Conservation (phyloP, 1,284 basidiomycete genomes). For the Sutorius eximius region DNA sequence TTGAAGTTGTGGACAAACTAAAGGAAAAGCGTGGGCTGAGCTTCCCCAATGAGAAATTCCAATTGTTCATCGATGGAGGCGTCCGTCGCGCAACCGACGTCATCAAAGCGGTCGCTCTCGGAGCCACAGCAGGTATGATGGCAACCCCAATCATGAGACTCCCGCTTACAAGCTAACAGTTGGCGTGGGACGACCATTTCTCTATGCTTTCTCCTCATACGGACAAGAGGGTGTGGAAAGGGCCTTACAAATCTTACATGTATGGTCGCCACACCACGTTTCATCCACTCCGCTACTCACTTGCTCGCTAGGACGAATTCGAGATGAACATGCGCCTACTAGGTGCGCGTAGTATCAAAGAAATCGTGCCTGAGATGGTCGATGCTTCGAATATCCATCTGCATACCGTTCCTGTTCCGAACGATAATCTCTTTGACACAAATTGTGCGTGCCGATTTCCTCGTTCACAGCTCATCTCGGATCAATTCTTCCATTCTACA, state of each 20-base stretch:
- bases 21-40: constrained; percentile 61
- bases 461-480: neutral
- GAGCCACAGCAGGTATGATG: constrained; percentile 76
- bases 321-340: constrained; percentile 91
- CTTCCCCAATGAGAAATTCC: constrained; percentile 70
- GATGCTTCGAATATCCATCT: constrained; percentile 70
- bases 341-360: constrained; percentile 76
- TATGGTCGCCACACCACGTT: constrained; percentile 35
- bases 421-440: constrained; percentile 68
- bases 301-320: constrained; percentile 74
- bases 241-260: constrained; percentile 76
- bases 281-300: constrained; percentile 8
- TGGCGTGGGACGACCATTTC: constrained; percentile 80
- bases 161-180: constrained; percentile 39
- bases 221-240: constrained; percentile 81
- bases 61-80: constrained; percentile 91
- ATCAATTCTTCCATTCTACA: constrained; percentile 38
- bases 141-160: neutral
- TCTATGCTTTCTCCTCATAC: constrained; percentile 89
- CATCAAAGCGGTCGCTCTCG: constrained; percentile 89
- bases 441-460: constrained; percentile 63
- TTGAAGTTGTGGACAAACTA: constrained; percentile 80
- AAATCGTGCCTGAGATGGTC: constrained; percentile 86
- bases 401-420: constrained; percentile 65
- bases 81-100: constrained; percentile 91